Base-by-base conservation (phyloP, 2,329 filamentous ascomycete genomes). In the Leptographium galeiforme region DNA sequence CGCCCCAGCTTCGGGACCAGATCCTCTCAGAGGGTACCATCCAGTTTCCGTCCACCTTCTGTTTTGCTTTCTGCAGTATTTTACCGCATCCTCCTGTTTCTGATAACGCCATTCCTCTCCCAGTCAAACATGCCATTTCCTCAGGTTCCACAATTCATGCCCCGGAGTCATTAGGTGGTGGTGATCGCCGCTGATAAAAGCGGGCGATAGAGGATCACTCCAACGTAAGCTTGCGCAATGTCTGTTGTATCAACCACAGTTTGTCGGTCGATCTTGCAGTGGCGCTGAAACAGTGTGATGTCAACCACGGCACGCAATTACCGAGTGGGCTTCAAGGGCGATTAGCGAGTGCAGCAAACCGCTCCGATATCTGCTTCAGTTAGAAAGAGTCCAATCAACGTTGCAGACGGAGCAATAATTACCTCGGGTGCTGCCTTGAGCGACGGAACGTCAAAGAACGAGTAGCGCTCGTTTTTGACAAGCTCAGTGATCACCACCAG, bases 381-480 rank as follows among this genome's bases (percentile, higher is more conserved):
- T 56, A 38, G 51, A 33, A 57, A 53, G 45, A 46, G 13, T 33
- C 12, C 10, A 13, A 7, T 18, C 10, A 13, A 8, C 14, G 19
- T 6, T 6, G 3, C 2, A 14, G 38, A 14, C 18, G 4, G 2
- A 6, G 18, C 8, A 32, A 6, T 54, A 59, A 71, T 67, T 74
- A 94, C 89, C 75, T 96, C 89, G 59, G 89, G 89, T 60, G 85
- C 81, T 59, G 84, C 79, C 73, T 95, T 94, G 69, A 97, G 87
- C 63, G 95, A 96, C 32, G 88, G 87, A 60, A 95, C 76, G 50
- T 93, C 87, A 73, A 94, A 97, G 74, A 98, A 95, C 63, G 82
- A 82, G 68, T 91, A 94, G 64, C 83, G 87, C 52, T 87, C 84
- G 66, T 95, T 96, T 74, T 95, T 94, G 60, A 95, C 76, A 54